These are phyloP conservation scores for Colletotrichum brevisporum DNA, from an alignment of 2,329 filamentous ascomycete species.

Conservation along the genomic window DNA sequence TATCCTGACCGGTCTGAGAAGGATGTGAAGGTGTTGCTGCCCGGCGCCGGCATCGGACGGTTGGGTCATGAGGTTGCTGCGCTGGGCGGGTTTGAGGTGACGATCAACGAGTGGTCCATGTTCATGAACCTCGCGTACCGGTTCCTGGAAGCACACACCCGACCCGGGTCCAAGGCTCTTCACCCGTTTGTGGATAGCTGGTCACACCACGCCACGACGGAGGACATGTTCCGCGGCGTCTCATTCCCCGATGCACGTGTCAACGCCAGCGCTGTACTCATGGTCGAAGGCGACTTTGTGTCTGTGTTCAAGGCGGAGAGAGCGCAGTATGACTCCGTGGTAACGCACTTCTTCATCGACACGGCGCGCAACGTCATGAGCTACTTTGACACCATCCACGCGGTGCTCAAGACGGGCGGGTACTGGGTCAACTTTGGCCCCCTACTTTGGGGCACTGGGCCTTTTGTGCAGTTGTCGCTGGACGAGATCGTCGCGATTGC, in stretches of 20 bases:
- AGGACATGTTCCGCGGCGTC: slow-evolving; percentile 62
- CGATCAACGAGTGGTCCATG: slow-evolving; percentile 70
- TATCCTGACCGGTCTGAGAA: slow-evolving; percentile 46
- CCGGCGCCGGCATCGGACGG: slow-evolving; percentile 67
- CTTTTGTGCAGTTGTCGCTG: slow-evolving; percentile 68
- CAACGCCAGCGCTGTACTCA: slow-evolving; percentile 55
- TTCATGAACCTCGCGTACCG: slow-evolving; percentile 70
- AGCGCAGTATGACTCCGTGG: slow-evolving; percentile 60
- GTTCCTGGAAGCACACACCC: slow-evolving; percentile 56
- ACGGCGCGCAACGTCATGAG: slow-evolving; percentile 69
- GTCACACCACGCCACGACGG: slow-evolving; percentile 66
- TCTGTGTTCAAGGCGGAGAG: slow-evolving; percentile 51
- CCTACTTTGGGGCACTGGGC: slow-evolving; percentile 67
- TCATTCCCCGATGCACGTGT: slow-evolving; percentile 59
- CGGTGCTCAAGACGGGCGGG: slow-evolving; percentile 61
- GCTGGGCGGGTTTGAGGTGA: slow-evolving; percentile 64
- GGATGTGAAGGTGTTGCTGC: slow-evolving; percentile 59
- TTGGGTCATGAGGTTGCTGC: slow-evolving; percentile 65
- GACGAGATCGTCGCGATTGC: slow-evolving; percentile 65
- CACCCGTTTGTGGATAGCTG: slow-evolving; percentile 70
- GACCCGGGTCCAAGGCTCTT: slow-evolving; percentile 48
- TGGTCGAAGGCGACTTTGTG: slow-evolving; percentile 71
- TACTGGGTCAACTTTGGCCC: slow-evolving; percentile 71
- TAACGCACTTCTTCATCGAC: slow-evolving; percentile 74
- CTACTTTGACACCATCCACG: slow-evolving; percentile 68